A percentile compares a stretch with the other conserved stretches of the same genome.
These are phyloP conservation scores for Calocybe indica DNA, from an alignment of 768 basidiomycete genomes.

Conservation along the genomic window DNA sequence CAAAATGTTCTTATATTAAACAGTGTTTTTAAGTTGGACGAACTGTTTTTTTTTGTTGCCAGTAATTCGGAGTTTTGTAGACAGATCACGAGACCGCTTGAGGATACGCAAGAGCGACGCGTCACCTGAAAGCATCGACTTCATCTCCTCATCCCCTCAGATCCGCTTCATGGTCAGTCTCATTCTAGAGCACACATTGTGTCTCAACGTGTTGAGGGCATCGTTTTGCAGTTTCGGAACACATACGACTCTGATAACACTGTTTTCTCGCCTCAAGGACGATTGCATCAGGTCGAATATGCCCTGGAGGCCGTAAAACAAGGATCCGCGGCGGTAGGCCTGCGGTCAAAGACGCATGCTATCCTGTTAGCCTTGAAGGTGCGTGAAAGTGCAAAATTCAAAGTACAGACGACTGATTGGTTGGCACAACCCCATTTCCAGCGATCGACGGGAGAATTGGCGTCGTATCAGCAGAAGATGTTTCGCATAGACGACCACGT, in stretches of 20 bases:
- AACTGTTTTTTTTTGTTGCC: slow-evolving; percentile 2
- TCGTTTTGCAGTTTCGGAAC: slow-evolving; percentile 69
- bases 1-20: no score
- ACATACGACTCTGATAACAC: slow-evolving; percentile 99
- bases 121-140: slow-evolving; percentile 16
- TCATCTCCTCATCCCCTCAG: slow-evolving; percentile 6
- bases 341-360: slow-evolving; percentile 93
- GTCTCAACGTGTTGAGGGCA: slow-evolving; percentile 18
- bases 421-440: slow-evolving; percentile 20
- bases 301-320: slow-evolving; percentile 99
- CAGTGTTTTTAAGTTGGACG: background rate
- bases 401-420: background rate
- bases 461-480: slow-evolving; percentile 99
- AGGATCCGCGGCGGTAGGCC: slow-evolving; percentile 96
- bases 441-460: slow-evolving; percentile 97
- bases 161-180: slow-evolving; percentile 2
- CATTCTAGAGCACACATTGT: background rate
- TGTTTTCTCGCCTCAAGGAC: slow-evolving; percentile 93
- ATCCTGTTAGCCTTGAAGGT: slow-evolving; percentile 92
- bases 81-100: background rate
- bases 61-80: background rate
- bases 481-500: slow-evolving; percentile 99
- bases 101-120: slow-evolving; percentile 16
- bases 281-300: slow-evolving; percentile 97
- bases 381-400: slow-evolving; percentile 8